Evolutionary conservation across 148 eudicot species (phyloP).

Genomic region (Hydrangea macrophylla): DNA sequence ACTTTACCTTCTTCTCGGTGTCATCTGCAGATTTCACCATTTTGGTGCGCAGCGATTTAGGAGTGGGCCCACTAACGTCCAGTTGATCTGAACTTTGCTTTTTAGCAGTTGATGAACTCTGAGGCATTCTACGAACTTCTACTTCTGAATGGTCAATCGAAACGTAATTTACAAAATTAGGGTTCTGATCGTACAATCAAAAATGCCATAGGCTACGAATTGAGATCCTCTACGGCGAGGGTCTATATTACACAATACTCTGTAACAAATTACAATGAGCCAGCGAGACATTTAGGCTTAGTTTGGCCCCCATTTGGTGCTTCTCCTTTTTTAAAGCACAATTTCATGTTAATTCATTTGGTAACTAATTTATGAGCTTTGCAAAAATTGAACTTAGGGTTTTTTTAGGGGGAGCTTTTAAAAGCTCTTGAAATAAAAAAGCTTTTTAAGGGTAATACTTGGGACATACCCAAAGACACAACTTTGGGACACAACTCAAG

Average conservation of each 20-base stretch:
- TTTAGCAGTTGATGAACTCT: conserved; percentile 32
- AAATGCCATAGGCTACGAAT: not conserved
- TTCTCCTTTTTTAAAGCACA: too few relatives aligned
- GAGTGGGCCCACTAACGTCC: conserved; percentile 38
- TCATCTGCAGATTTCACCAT: conserved; percentile 42
- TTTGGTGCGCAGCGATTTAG: conserved; percentile 51
- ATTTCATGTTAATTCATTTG: too few relatives aligned
- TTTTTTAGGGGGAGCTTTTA: too few relatives aligned
- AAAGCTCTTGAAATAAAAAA: too few relatives aligned
- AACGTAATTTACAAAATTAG: not conserved
- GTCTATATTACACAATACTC: not conserved
- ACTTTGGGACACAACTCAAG: too few relatives aligned
- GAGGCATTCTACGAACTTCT: conserved; percentile 22
- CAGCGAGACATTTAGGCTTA: too few relatives aligned
- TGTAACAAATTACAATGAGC: not conserved
- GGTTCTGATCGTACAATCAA: not conserved
- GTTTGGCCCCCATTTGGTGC: too few relatives aligned
- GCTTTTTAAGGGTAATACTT: too few relatives aligned
- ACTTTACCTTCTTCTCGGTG: conserved; percentile 36
- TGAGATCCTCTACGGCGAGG: conserved; percentile 7
- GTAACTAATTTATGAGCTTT: too few relatives aligned
- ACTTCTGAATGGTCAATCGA: not conserved
- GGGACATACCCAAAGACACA: too few relatives aligned
- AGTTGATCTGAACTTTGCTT: conserved; percentile 34
- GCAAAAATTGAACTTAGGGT: too few relatives aligned